phyloP scores from a whole-genome alignment of 495 filamentous ascomycete species.

The Podospora tetraspora region DNA sequence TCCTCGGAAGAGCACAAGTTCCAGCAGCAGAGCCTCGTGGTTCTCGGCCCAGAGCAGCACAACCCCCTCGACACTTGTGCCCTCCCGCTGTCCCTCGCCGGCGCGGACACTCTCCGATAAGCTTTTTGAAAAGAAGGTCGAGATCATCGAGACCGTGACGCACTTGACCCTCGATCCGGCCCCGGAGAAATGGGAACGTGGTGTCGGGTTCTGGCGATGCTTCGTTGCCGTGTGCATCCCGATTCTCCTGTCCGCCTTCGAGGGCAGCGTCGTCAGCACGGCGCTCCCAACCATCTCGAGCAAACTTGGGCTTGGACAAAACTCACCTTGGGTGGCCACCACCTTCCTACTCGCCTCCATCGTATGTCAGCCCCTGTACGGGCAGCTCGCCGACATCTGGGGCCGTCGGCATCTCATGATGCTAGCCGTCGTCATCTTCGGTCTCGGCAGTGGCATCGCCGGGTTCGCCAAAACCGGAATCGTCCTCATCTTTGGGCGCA shows the following conservation, averaged over 20 bases:
- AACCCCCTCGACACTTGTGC: background rate
- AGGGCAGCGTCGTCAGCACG: constrained; percentile 48
- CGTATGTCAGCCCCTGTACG: constrained; percentile 33
- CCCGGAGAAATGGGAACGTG: constrained; percentile 18
- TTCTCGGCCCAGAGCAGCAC: background rate
- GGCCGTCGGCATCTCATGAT: constrained; percentile 46
- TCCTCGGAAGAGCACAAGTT: background rate
- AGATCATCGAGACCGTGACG: background rate
- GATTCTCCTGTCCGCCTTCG: constrained; percentile 41
- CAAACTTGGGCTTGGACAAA: constrained; percentile 26
- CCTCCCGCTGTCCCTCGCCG: background rate
- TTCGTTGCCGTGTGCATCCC: constrained; percentile 35
- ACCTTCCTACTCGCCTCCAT: constrained; percentile 27
- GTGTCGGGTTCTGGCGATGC: constrained; percentile 37
- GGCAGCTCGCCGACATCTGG: constrained; percentile 46
- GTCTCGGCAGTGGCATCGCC: constrained; percentile 40
- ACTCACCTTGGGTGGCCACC: constrained; percentile 30
- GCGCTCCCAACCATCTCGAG: constrained; percentile 40
- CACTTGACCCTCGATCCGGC: background rate
- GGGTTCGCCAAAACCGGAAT: constrained; percentile 30
- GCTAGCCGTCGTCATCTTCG: constrained; percentile 36
- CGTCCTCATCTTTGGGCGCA: constrained; percentile 69
- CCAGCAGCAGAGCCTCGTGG: background rate
- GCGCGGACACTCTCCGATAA: background rate
- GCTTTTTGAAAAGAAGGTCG: background rate